phyloP scores from a whole-genome alignment of 2,329 filamentous ascomycete species.

The Lasiodiplodia sp. region DNA sequence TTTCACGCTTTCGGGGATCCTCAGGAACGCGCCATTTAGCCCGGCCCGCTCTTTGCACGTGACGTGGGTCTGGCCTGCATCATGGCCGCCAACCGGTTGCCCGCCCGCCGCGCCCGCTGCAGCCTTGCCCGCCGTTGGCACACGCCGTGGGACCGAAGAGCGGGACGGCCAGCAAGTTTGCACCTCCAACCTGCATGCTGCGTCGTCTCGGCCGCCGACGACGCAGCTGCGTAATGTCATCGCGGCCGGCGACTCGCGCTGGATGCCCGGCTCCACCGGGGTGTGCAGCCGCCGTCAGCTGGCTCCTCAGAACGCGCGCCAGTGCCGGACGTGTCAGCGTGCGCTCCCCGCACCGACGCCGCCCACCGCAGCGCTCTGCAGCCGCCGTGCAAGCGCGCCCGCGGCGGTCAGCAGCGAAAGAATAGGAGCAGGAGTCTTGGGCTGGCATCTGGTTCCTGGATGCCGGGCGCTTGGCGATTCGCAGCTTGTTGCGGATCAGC shows the following conservation, averaged over 20 bases:
- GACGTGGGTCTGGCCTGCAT: constrained; percentile 1
- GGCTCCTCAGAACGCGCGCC: constrained; percentile 4
- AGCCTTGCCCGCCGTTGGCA: constrained; percentile 22
- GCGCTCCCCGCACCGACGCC: constrained; percentile 4
- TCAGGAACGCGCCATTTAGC: constrained; percentile 26
- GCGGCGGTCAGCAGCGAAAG: constrained; percentile 2
- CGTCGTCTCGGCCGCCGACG: neutral
- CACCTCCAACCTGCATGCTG: neutral
- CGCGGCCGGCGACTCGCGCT: constrained; percentile 6
- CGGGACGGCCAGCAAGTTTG: constrained; percentile 11
- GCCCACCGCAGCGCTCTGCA: neutral
- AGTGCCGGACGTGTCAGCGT: constrained; percentile 1
- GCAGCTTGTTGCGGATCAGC: constrained; percentile 30
- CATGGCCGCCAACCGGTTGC: constrained; percentile 11
- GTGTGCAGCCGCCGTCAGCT: constrained; percentile 24
- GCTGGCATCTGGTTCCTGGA: constrained; percentile 19
- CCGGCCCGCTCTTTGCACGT: neutral
- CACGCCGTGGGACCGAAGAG: constrained; percentile 2
- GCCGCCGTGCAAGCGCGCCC: constrained; percentile 2
- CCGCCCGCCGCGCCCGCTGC: constrained; percentile 17
- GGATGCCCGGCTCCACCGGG: constrained; percentile 7
- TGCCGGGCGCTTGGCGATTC: constrained; percentile 27
- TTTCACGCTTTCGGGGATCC: constrained; percentile 25
- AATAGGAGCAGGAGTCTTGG: constrained; percentile 24
- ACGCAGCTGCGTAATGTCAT: constrained; percentile 19